Evolutionary conservation across 1,139 yeast species (phyloP).

Genomic region (Candida dubliniensis): DNA sequence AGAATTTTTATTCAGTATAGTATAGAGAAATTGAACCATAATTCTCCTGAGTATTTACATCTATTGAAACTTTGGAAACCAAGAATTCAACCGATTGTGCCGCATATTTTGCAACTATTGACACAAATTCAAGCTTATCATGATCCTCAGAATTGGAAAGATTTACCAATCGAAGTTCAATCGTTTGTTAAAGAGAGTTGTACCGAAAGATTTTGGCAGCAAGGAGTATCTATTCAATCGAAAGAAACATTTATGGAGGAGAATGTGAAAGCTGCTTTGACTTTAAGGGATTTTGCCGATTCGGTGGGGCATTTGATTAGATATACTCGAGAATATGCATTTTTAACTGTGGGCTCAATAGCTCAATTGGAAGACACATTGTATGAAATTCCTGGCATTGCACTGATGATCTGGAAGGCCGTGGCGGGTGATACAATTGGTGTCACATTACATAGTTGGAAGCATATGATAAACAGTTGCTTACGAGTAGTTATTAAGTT

Average conservation of each 20-base stretch:
- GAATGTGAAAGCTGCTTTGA: conserved; percentile 89
- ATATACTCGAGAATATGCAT: conserved; percentile 94
- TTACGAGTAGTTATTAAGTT: conserved; percentile 82
- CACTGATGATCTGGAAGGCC: conserved; percentile 75
- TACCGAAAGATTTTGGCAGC: conserved; percentile 96
- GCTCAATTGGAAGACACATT: conserved; percentile 88
- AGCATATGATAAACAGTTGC: conserved; percentile 90
- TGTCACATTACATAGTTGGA: conserved; percentile 93
- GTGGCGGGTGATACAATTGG: conserved; percentile 85
- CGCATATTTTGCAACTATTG: conserved; percentile 82
- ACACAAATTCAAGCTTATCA: conserved; percentile 94
- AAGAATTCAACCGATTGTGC: conserved; percentile 85
- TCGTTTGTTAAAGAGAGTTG: conserved; percentile 86
- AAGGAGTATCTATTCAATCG: conserved; percentile 92
- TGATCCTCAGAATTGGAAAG: conserved; percentile 88
- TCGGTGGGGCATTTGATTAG: conserved; percentile 96
- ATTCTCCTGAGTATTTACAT: conserved; percentile 71
- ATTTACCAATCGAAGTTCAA: conserved; percentile 85
- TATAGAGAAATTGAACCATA: conserved; percentile 83
- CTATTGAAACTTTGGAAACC: conserved; percentile 87
- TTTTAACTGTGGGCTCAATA: conserved; percentile 84
- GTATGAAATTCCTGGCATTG: conserved; percentile 83
- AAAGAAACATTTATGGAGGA: conserved; percentile 95
- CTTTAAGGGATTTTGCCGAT: conserved; percentile 94
- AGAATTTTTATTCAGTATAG: conserved; percentile 93